A percentile compares a stretch with the other conserved stretches of the same genome.
phyloP scores from a whole-genome alignment of 148 eudicot species.

The Rhododendron henanense region DNA sequence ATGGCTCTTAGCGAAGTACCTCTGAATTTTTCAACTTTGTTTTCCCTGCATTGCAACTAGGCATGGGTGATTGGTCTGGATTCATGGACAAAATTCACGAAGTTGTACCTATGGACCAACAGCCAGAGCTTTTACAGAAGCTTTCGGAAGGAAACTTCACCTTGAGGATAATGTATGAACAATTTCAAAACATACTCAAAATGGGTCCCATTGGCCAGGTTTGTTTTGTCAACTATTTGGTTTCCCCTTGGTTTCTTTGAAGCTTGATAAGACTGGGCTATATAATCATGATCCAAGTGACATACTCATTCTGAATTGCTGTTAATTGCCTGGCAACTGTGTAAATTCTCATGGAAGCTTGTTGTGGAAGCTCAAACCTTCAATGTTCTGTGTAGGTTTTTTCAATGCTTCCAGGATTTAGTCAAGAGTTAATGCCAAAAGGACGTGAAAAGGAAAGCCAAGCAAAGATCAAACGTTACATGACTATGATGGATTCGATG shows the following conservation, averaged over 20 bases:
- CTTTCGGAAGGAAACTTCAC: conserved; percentile 93
- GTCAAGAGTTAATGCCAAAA: conserved; percentile 82
- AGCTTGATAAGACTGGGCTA: not conserved
- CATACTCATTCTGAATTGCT: conserved; percentile 4
- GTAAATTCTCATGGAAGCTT: not conserved
- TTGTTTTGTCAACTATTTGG: conserved; percentile 26
- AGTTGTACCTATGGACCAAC: conserved; percentile 98
- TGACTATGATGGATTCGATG: conserved; percentile 99
- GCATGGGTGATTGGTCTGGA: conserved; percentile 99
- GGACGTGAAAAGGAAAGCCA: conserved; percentile 95
- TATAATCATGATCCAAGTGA: not conserved
- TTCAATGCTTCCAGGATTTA: conserved; percentile 87
- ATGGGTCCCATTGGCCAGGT: conserved; percentile 99
- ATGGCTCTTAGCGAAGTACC: not conserved
- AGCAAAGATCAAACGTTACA: conserved; percentile 83
- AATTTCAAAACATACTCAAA: conserved; percentile 86
- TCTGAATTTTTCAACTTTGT: conserved; percentile 5
- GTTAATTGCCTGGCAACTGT: not conserved
- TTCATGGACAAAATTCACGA: conserved; percentile 97
- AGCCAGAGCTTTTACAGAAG: conserved; percentile 97
- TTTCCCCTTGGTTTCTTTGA: not conserved
- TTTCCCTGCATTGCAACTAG: conserved; percentile 28
- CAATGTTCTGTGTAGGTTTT: conserved; percentile 53
- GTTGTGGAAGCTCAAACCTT: not conserved
- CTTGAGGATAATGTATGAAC: conserved; percentile 94